Evolutionary conservation across 225 moss, liverwort and hornwort species (phyloP).

Genomic region (Takakia lepidozioides): DNA sequence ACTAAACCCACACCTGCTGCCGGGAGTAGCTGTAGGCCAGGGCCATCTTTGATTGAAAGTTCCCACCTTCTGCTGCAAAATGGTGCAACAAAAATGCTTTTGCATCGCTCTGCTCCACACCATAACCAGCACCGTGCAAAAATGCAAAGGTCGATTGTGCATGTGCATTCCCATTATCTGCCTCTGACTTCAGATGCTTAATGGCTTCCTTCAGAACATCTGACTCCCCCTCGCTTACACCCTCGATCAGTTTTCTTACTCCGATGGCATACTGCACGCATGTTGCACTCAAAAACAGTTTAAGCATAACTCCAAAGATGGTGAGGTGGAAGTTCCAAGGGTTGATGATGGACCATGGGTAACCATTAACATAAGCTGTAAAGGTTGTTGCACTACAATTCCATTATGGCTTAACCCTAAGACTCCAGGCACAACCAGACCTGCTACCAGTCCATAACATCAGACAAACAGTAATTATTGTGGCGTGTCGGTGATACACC

Average conservation of each 20-base stretch:
- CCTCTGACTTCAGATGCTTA: constrained; percentile 24
- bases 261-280: constrained; percentile 43
- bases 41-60: constrained; percentile 64
- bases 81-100: constrained; percentile 56
- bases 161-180: constrained; percentile 42
- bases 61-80: constrained; percentile 54
- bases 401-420: too few species aligned
- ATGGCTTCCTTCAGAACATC: constrained; percentile 39
- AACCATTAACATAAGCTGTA: too few species aligned
- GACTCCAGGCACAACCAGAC: neutral
- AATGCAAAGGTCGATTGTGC: constrained; percentile 62
- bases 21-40: constrained; percentile 61
- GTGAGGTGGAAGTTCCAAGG: too few species aligned
- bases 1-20: constrained; percentile 28
- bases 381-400: too few species aligned
- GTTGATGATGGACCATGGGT: too few species aligned
- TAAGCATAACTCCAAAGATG: too few species aligned
- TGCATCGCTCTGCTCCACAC: constrained; percentile 42
- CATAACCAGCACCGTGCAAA: constrained; percentile 38
- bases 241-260: constrained; percentile 45
- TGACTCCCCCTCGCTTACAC: constrained; percentile 35
- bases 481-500: neutral
- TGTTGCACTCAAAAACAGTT: constrained; percentile 1
- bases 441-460: constrained; percentile 4
- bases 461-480: neutral